Evolutionary conservation across 2,329 filamentous ascomycete species (phyloP).

Genomic region (Fusarium tjaetaba): DNA sequence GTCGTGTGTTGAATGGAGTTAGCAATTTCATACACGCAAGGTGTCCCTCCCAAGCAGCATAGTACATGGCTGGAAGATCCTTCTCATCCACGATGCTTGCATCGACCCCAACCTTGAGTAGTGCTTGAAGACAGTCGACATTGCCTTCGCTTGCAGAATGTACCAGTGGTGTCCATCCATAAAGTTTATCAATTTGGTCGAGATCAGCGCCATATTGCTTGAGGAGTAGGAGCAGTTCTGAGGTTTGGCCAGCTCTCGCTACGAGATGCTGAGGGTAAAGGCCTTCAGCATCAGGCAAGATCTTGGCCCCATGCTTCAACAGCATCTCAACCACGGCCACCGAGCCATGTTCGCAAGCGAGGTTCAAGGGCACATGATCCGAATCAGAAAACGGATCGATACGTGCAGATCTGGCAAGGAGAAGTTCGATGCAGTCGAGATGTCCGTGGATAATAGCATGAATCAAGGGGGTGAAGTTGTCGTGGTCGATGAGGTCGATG

Average conservation of each 20-base stretch:
- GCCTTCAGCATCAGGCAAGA: slow-evolving; percentile 95
- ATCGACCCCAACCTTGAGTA: slow-evolving; percentile 83
- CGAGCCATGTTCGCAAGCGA: slow-evolving; percentile 94
- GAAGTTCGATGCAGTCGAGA: slow-evolving; percentile 78
- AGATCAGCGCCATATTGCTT: slow-evolving; percentile 89
- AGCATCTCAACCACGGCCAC: slow-evolving; percentile 85
- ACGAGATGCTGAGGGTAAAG: slow-evolving; percentile 97
- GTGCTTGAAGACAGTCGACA: slow-evolving; percentile 82
- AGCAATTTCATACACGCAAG: slow-evolving; percentile 93
- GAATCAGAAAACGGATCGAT: slow-evolving; percentile 87
- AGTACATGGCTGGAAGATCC: slow-evolving; percentile 93
- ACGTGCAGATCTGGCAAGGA: slow-evolving; percentile 82
- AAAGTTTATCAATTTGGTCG: slow-evolving; percentile 92
- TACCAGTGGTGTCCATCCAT: slow-evolving; percentile 96
- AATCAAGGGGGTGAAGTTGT: slow-evolving; percentile 96
- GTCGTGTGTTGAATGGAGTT: slow-evolving; percentile 64
- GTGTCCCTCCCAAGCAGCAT: slow-evolving; percentile 97
- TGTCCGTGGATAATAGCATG: slow-evolving; percentile 93
- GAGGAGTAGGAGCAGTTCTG: slow-evolving; percentile 80
- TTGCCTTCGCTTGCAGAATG: slow-evolving; percentile 97
- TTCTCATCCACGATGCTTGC: slow-evolving; percentile 90
- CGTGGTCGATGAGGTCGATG: slow-evolving; percentile 89
- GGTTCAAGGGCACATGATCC: slow-evolving; percentile 92
- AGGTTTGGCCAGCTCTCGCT: slow-evolving; percentile 85
- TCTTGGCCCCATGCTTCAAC: slow-evolving; percentile 79